These are phyloP conservation scores for Oryza coarctata DNA, from an alignment of 176 grass and related monocot genomes.

Conservation along the genomic window DNA sequence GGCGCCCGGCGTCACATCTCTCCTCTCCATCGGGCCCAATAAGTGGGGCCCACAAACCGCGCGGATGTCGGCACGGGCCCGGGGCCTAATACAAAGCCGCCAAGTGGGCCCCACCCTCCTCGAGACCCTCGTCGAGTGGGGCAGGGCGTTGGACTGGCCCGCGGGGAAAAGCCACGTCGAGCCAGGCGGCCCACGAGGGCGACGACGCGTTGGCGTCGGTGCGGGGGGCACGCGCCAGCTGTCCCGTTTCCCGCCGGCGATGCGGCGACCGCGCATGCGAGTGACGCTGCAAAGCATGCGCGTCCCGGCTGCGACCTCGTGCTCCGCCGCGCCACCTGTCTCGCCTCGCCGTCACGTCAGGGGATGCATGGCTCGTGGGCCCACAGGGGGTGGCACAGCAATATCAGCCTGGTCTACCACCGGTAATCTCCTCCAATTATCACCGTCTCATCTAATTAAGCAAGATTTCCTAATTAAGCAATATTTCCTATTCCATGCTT, in stretches of 20 bases:
- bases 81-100: not conserved
- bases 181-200: too few relatives aligned
- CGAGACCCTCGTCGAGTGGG: not conserved
- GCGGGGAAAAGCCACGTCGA: not conserved
- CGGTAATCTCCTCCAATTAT: not conserved
- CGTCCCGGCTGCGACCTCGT: too few relatives aligned
- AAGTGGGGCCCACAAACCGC: not conserved
- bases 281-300: not conserved
- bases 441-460: too few relatives aligned
- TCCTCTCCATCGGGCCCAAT: too few relatives aligned
- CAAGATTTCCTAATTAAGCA: too few relatives aligned
- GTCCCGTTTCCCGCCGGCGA: not conserved
- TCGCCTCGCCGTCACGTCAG: not conserved
- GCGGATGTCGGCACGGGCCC: not conserved
- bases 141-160: not conserved
- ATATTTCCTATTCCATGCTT: too few relatives aligned
- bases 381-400: not conserved
- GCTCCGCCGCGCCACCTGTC: not conserved
- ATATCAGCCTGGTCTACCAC: not conserved
- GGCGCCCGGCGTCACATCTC: too few relatives aligned
- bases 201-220: not conserved
- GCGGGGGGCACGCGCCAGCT: not conserved
- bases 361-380: not conserved
- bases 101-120: not conserved
- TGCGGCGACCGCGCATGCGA: not conserved